Percentiles rank a stretch among this genome's conserved stretches.
Conservation (phyloP, 1,284 basidiomycete genomes). For the Fomitopsis betulina region DNA sequence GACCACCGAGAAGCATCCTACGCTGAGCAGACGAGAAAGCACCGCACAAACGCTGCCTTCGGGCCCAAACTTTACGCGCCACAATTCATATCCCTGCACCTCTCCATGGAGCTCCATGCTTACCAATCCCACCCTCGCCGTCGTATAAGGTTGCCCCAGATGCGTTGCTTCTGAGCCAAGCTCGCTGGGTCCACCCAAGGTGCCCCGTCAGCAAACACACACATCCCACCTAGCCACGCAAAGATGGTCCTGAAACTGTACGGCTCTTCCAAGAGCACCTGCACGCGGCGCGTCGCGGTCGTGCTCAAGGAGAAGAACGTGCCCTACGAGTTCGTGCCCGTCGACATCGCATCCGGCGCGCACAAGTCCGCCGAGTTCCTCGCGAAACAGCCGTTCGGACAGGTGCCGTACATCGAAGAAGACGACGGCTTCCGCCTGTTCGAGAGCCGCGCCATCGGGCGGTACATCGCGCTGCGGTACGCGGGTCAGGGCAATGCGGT, state of each 20-base stretch:
- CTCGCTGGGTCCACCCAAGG: background rate
- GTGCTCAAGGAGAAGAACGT: constrained; percentile 48
- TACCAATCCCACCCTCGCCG: background rate
- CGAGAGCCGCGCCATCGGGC: constrained; percentile 50
- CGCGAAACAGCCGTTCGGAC: constrained; percentile 58
- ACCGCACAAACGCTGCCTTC: background rate
- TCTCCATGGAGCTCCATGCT: background rate
- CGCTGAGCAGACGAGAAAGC: background rate
- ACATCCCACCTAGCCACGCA: background rate
- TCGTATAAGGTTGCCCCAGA: background rate
- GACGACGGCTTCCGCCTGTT: constrained; percentile 43
- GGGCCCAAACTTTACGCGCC: background rate
- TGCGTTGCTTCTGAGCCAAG: background rate
- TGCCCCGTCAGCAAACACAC: background rate
- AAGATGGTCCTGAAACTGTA: constrained; percentile 49
- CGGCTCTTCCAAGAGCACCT: constrained; percentile 38
- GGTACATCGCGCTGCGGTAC: constrained; percentile 46
- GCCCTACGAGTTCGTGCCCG: constrained; percentile 39
- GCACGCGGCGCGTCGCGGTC: constrained; percentile 41
- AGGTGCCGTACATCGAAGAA: constrained; percentile 59
- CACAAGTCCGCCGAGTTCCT: constrained; percentile 44
- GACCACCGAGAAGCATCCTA: too few species aligned
- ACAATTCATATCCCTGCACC: background rate
- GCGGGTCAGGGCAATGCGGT: constrained; percentile 29
- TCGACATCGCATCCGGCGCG: constrained; percentile 41